These are phyloP conservation scores for Diaporthe aspalathi DNA, from an alignment of 2,329 filamentous ascomycete genomes.

Conservation along the genomic window DNA sequence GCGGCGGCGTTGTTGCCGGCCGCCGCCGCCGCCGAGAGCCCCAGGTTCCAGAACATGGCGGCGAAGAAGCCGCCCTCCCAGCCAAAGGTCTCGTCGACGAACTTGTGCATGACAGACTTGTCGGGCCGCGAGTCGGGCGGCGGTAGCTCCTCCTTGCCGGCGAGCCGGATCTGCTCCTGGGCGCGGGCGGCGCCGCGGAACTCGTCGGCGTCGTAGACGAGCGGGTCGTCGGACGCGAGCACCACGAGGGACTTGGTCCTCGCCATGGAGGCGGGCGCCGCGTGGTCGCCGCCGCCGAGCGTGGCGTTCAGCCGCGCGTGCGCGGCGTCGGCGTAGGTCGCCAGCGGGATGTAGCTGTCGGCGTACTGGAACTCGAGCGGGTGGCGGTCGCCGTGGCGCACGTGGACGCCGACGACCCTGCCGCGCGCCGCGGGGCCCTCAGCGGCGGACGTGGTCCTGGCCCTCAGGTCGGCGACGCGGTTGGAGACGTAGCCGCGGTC, in stretches of 20 bases:
- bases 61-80: slow-evolving; percentile 92
- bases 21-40: slow-evolving; percentile 55
- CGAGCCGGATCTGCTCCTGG: slow-evolving; percentile 81
- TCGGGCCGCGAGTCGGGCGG: slow-evolving; percentile 54
- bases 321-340: slow-evolving; percentile 73
- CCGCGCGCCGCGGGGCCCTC: slow-evolving; percentile 58
- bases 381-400: slow-evolving; percentile 83
- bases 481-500: slow-evolving; percentile 74
- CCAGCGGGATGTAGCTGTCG: slow-evolving; percentile 80
- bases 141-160: slow-evolving; percentile 66
- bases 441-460: slow-evolving; percentile 54
- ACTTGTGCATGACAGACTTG: slow-evolving; percentile 67
- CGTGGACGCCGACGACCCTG: slow-evolving; percentile 76
- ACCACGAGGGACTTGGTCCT: slow-evolving; percentile 64
- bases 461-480: slow-evolving; percentile 67
- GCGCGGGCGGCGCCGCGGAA: slow-evolving; percentile 67
- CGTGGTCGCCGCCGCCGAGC: slow-evolving; percentile 49
- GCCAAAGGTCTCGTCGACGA: slow-evolving; percentile 80
- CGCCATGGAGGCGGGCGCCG: slow-evolving; percentile 46
- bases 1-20: slow-evolving; percentile 50
- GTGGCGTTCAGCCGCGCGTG: slow-evolving; percentile 63
- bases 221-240: slow-evolving; percentile 84
- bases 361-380: slow-evolving; percentile 82
- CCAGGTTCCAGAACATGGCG: slow-evolving; percentile 84
- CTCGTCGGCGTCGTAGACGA: slow-evolving; percentile 75